A percentile compares a stretch with the other conserved stretches of the same genome.
These are phyloP conservation scores for Vigna nakashimae DNA, from an alignment of 306 rosid genomes.

Conservation along the genomic window DNA sequence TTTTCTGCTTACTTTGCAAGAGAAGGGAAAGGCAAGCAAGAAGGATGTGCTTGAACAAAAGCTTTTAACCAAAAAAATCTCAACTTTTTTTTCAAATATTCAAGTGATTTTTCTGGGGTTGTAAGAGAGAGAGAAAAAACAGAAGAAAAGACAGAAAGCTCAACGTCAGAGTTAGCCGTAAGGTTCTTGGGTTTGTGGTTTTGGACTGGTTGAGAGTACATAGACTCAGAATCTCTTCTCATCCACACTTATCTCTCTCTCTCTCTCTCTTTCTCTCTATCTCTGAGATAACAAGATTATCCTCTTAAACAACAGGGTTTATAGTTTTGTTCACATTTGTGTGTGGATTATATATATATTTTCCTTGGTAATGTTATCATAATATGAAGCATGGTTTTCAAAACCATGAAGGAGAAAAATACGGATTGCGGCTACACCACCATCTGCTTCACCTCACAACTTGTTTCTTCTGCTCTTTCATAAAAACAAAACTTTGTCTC, in stretches of 20 bases:
- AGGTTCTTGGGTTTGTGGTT: slow-evolving; percentile 68
- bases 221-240: slow-evolving; percentile 50
- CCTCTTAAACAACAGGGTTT: slow-evolving; percentile 41
- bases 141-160: slow-evolving; percentile 95
- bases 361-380: slow-evolving; percentile 54
- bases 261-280: not conserved
- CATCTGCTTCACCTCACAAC: slow-evolving; percentile 52
- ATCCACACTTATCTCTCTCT: slow-evolving; percentile 41
- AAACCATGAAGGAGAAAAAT: slow-evolving; percentile 55
- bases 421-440: slow-evolving; percentile 41
- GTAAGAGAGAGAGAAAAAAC: slow-evolving; percentile 57
- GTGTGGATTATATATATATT: slow-evolving; percentile 49
- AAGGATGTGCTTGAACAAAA: slow-evolving; percentile 51
- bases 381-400: slow-evolving; percentile 58
- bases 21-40: slow-evolving; percentile 54
- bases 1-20: slow-evolving; percentile 58
- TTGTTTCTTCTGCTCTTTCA: slow-evolving; percentile 55
- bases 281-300: slow-evolving; percentile 13
- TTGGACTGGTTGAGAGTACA: slow-evolving; percentile 54
- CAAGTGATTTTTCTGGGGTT: slow-evolving; percentile 29
- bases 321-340: slow-evolving; percentile 62
- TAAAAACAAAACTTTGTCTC: slow-evolving; percentile 73
- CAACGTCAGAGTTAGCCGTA: slow-evolving; percentile 88
- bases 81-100: slow-evolving; percentile 41
- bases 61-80: slow-evolving; percentile 40